Evolutionary conservation across 805 yeast genomes (phyloP).

Genomic region (Schwanniomyces yamadae): DNA sequence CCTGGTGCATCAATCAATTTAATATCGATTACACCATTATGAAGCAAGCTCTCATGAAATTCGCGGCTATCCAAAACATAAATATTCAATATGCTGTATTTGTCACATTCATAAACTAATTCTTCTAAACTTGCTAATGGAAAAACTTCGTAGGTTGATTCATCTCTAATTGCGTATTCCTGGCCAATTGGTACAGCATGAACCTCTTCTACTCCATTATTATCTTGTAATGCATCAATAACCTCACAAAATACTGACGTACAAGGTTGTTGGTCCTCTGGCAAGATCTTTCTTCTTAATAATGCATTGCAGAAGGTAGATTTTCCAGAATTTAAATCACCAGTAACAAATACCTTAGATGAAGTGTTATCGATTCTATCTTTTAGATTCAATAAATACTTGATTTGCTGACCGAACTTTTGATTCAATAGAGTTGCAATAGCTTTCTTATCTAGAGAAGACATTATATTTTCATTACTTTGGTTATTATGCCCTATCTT

Average conservation of each 20-base stretch:
- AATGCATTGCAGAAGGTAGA: constrained; percentile 93
- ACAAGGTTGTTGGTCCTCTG: constrained; percentile 98
- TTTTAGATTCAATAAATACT: constrained; percentile 68
- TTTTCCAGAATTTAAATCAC: constrained; percentile 95
- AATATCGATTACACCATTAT: constrained; percentile 90
- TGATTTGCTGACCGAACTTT: constrained; percentile 60
- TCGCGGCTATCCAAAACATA: constrained; percentile 78
- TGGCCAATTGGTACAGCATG: constrained; percentile 76
- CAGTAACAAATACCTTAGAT: constrained; percentile 93
- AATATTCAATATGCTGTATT: constrained; percentile 70
- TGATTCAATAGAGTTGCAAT: constrained; percentile 68
- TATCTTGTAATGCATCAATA: constrained; percentile 69
- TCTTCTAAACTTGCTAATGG: constrained; percentile 57
- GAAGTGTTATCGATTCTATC: constrained; percentile 88
- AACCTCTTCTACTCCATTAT: constrained; percentile 78
- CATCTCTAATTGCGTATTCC: constrained; percentile 54
- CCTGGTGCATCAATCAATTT: constrained; percentile 97
- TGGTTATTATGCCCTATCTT: constrained; percentile 47
- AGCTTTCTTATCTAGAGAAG: constrained; percentile 63
- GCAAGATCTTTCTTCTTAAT: constrained; percentile 71
- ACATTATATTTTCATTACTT: constrained; percentile 42
- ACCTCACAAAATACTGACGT: constrained; percentile 96
- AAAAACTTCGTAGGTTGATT: constrained; percentile 60
- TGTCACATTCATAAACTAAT: constrained; percentile 72
- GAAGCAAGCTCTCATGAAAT: constrained; percentile 64